These are phyloP conservation scores for Sphaerulina vaccinii DNA, from an alignment of 2,329 filamentous ascomycete genomes.

Conservation along the genomic window DNA sequence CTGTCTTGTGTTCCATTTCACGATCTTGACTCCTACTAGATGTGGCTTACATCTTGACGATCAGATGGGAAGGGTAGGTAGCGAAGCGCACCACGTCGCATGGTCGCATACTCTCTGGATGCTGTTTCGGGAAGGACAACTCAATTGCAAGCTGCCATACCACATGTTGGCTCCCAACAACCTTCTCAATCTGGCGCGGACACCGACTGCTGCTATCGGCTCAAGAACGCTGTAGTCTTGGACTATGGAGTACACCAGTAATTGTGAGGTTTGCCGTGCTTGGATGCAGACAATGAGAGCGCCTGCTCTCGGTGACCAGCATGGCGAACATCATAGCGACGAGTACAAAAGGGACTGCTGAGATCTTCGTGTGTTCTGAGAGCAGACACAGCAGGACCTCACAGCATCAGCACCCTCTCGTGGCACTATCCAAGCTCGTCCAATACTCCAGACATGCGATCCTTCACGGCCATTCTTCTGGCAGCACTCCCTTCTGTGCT, in stretches of 20 bases:
- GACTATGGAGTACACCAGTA: background rate
- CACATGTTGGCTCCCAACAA: background rate
- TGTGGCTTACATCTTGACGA: background rate
- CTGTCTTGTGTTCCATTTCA: background rate
- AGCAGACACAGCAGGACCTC: background rate
- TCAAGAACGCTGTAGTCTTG: background rate
- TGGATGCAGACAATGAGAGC: background rate
- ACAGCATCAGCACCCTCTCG: background rate
- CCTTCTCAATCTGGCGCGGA: background rate
- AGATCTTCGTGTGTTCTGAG: background rate
- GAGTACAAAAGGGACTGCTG: background rate
- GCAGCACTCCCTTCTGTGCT: conserved; percentile 20
- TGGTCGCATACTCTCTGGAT: background rate
- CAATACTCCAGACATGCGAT: conserved; percentile 9
- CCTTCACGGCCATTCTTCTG: conserved; percentile 19
- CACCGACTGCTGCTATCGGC: too few species aligned
- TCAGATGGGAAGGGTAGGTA: background rate
- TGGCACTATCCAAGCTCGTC: background rate
- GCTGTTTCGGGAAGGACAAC: background rate
- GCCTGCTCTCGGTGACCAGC: background rate
- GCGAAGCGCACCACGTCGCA: background rate
- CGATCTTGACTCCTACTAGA: background rate
- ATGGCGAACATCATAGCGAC: too few species aligned
- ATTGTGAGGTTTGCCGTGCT: background rate
- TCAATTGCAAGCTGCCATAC: background rate